Percentiles rank a stretch among this genome's conserved stretches.
These are phyloP conservation scores for Aspergillus sp. DNA, from an alignment of 2,329 filamentous ascomycete species.

Conservation along the genomic window DNA sequence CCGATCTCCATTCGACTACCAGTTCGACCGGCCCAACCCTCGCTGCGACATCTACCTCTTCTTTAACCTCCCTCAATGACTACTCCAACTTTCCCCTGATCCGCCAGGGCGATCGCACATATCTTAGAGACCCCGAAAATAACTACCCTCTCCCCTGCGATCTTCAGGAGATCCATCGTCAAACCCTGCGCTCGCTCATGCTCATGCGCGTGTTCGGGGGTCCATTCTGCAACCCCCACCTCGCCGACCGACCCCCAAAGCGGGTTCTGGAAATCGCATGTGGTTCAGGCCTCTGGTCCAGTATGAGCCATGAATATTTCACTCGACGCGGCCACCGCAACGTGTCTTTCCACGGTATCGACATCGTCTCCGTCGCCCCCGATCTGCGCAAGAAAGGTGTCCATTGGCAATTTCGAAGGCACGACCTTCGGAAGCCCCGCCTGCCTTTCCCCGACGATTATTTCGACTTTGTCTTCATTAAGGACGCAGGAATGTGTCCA, in stretches of 20 bases:
- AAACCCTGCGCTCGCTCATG: slow-evolving; percentile 80
- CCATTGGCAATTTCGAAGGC: slow-evolving; percentile 85
- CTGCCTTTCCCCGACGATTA: slow-evolving; percentile 77
- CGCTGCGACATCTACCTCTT: slow-evolving; percentile 39
- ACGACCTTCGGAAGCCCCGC: slow-evolving; percentile 74
- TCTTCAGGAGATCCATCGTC: slow-evolving; percentile 81
- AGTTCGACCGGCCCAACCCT: slow-evolving; percentile 33
- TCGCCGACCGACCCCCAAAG: slow-evolving; percentile 68
- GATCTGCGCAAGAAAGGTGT: slow-evolving; percentile 70
- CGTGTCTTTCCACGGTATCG: slow-evolving; percentile 78
- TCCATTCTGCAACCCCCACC: slow-evolving; percentile 71
- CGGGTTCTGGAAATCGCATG: slow-evolving; percentile 85
- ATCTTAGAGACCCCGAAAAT: slow-evolving; percentile 71
- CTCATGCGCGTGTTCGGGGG: slow-evolving; percentile 78
- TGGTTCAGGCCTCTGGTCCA: slow-evolving; percentile 86
- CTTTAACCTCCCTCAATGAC: slow-evolving; percentile 39
- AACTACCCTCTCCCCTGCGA: slow-evolving; percentile 88
- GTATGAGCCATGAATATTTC: slow-evolving; percentile 81
- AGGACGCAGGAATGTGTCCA: slow-evolving; percentile 75
- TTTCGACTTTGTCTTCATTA: slow-evolving; percentile 87
- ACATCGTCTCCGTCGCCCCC: slow-evolving; percentile 73
- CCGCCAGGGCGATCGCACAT: slow-evolving; percentile 76
- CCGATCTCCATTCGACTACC: slow-evolving; percentile 37
- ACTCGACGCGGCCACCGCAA: slow-evolving; percentile 65
- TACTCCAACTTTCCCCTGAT: slow-evolving; percentile 61